Conservation (phyloP, 2,329 filamentous ascomycete genomes). For the Podosphaera aphanis region DNA sequence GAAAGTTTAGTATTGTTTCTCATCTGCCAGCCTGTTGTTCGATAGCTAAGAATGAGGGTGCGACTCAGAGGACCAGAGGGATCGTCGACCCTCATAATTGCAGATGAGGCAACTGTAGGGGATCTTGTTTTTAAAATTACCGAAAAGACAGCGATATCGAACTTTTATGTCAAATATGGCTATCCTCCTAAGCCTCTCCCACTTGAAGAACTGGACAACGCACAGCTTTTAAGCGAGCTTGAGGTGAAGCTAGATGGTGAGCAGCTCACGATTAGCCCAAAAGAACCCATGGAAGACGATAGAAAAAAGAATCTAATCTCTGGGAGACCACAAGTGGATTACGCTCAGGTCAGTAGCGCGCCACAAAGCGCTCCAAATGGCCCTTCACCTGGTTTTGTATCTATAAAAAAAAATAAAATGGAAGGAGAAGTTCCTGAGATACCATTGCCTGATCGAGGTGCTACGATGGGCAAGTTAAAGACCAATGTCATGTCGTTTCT, state of each 20-base stretch:
- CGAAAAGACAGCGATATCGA: slow-evolving; percentile 36
- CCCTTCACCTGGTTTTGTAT: slow-evolving; percentile 5
- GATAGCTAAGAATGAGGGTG: slow-evolving; percentile 33
- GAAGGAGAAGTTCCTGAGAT: slow-evolving; percentile 16
- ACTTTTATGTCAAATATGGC: slow-evolving; percentile 61
- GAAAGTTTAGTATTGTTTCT: no score
- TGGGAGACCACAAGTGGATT: not conserved
- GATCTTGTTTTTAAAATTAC: slow-evolving; percentile 37
- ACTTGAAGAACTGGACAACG: slow-evolving; percentile 23
- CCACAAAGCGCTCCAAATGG: not conserved
- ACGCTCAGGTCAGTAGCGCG: not conserved
- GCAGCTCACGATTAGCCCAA: slow-evolving; percentile 33
- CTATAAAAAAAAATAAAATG: slow-evolving; percentile 13
- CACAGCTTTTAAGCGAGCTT: slow-evolving; percentile 27
- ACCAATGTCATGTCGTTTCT: slow-evolving; percentile 5
- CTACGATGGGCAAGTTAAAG: slow-evolving; percentile 23
- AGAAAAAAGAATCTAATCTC: not conserved
- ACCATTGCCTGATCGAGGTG: slow-evolving; percentile 25
- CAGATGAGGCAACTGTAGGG: slow-evolving; percentile 41
- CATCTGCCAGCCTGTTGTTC: no score
- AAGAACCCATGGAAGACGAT: slow-evolving; percentile 2
- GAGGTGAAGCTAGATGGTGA: slow-evolving; percentile 42
- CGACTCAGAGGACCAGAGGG: slow-evolving; percentile 55
- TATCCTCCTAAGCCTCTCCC: slow-evolving; percentile 55
- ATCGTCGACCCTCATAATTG: slow-evolving; percentile 43